Evolutionary conservation across 495 filamentous ascomycete species (phyloP), one percentile per base, ranked within the genome.

Genomic region (Aspergillus baeticus): DNA sequence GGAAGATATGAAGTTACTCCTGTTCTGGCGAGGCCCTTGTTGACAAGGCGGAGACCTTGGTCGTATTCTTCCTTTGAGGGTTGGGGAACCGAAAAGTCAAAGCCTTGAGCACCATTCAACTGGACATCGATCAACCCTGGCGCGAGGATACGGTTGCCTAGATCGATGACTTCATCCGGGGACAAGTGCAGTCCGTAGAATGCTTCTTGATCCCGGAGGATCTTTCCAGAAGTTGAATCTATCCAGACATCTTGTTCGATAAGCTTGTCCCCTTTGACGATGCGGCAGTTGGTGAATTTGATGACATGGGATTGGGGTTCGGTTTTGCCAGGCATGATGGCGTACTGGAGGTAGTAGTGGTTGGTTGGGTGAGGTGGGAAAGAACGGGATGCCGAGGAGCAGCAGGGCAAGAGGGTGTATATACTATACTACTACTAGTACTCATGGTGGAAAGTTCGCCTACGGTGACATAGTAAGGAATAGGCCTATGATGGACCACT

Each of bases 71-170:
- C 65, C 13, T 81, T 77, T 36, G 81, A 76, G 39, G 85, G 79
- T n/a, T 85, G 80, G 6, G 87, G 82, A 2, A 89, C 74, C 1
- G 89, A 92, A 68, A 93, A 93, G 72, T 94, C 89, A 74, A 93
- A 91, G 42, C 91, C 90, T 57, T 88, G 88, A 6, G 86, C 89
- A 38, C 91, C 91, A 62, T 96, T 96, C 42, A 93, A 79, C 65
- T 96, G 91, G 44, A 88, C 84, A 63, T 96, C 91, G 62, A 95
- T 90, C 60, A 94, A 80, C 13, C 90, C 91, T 0, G 90, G 89
- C 11, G 88, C 82, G 20, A 96, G 61, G 62, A 94, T 91, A 57
- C 87, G 85, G 43, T 88, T 87, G n/a, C 82, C 77, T 11, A 94
- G 82, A 61, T 96, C 81, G 60, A 94, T 75, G 48, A 85, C 69